A percentile compares a stretch with the other conserved stretches of the same genome.
These are phyloP conservation scores for Cucurbita argyrosperma DNA, from an alignment of 306 rosid species.

Conservation along the genomic window DNA sequence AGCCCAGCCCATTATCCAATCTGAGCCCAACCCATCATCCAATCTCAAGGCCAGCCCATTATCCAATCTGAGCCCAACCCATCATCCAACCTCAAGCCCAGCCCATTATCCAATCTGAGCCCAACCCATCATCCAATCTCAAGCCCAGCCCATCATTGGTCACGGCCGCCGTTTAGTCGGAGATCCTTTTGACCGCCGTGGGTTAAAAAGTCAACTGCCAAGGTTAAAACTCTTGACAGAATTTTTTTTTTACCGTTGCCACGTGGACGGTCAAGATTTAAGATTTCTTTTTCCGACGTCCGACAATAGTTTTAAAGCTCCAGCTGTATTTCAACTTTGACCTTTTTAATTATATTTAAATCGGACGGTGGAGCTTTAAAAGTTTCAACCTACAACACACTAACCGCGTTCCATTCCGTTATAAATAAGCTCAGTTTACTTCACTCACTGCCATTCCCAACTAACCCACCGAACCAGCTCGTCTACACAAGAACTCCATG, in stretches of 20 bases:
- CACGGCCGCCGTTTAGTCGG: too few species aligned
- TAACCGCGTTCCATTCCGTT: background rate
- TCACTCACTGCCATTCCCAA: background rate
- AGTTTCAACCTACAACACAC: background rate
- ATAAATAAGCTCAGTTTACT: background rate
- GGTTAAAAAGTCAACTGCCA: background rate
- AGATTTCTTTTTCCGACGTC: background rate
- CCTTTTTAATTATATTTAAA: background rate
- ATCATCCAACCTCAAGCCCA: too few species aligned
- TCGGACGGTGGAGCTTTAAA: background rate
- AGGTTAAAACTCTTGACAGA: background rate
- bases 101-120: too few species aligned
- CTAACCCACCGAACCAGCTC: background rate
- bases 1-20: too few species aligned
- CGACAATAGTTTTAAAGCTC: background rate
- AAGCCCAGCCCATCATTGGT: too few species aligned
- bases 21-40: too few species aligned
- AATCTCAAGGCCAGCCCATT: too few species aligned
- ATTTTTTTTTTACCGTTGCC: background rate
- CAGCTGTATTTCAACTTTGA: background rate
- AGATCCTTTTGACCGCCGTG: too few species aligned
- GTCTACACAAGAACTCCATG: constrained; percentile 17
- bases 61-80: too few species aligned
- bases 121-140: too few species aligned
- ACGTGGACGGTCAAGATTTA: background rate